These are phyloP conservation scores for Candida sanyiensis DNA, from an alignment of 805 yeast genomes.

Conservation along the genomic window DNA sequence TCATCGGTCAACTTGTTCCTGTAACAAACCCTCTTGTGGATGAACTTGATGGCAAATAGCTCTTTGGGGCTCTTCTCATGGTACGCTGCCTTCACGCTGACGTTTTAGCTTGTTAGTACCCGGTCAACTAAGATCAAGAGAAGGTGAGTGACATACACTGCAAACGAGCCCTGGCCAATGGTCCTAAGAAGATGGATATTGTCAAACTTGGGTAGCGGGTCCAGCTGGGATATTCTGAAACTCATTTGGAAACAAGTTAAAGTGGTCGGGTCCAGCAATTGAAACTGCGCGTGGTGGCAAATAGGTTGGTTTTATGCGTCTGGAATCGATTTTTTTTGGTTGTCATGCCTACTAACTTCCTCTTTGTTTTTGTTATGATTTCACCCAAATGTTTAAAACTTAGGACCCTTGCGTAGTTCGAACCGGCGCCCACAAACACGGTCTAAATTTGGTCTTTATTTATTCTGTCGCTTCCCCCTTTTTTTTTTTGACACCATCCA, in stretches of 20 bases:
- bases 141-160: slow-evolving; percentile 35
- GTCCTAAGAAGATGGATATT: slow-evolving; percentile 44
- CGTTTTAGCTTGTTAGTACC: not conserved
- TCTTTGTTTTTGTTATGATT: not conserved
- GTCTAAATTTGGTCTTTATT: no score
- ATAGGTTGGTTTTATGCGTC: no score
- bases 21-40: slow-evolving; percentile 37
- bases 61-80: slow-evolving; percentile 28
- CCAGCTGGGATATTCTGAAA: slow-evolving; percentile 40
- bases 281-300: no score
- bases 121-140: not conserved
- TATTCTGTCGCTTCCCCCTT: no score
- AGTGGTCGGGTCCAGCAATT: no score
- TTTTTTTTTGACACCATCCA: no score
- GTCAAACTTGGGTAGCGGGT: slow-evolving; percentile 43
- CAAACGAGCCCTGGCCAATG: slow-evolving; percentile 66
- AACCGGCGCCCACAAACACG: not conserved
- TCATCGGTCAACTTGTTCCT: slow-evolving; percentile 33
- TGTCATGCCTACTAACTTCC: no score
- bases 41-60: slow-evolving; percentile 53
- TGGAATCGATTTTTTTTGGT: no score
- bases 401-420: not conserved
- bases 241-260: no score
- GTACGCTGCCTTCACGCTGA: slow-evolving; percentile 46
- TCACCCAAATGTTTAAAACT: not conserved